Evolutionary conservation across 257 asterid genomes (phyloP).

Genomic region (Plantago ovata): DNA sequence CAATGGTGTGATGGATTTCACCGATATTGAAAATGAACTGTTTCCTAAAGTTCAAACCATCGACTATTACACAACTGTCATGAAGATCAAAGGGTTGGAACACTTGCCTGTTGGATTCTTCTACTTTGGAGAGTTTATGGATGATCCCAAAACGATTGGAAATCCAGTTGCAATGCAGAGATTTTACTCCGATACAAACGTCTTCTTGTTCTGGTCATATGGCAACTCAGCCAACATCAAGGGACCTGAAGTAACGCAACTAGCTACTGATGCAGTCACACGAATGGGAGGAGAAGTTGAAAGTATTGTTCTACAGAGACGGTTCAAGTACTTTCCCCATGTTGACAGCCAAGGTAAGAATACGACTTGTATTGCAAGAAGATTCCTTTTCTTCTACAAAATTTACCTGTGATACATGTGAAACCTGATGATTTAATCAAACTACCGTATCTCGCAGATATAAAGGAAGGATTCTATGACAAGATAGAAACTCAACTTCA

Average conservation of each 20-base stretch:
- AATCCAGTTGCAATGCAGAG: slow-evolving; percentile 85
- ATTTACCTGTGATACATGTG: background rate
- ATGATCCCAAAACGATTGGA: slow-evolving; percentile 71
- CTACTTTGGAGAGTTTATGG: slow-evolving; percentile 76
- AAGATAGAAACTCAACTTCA: slow-evolving; percentile 60
- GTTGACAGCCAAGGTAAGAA: slow-evolving; percentile 60
- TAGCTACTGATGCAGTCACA: slow-evolving; percentile 57
- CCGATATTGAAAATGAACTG: slow-evolving; percentile 57
- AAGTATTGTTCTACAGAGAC: slow-evolving; percentile 43
- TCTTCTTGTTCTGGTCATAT: slow-evolving; percentile 82
- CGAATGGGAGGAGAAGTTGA: slow-evolving; percentile 70
- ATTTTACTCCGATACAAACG: slow-evolving; percentile 50
- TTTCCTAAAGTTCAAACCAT: slow-evolving; percentile 63
- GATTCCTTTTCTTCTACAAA: background rate
- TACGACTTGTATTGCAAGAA: background rate
- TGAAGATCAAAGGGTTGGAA: slow-evolving; percentile 74
- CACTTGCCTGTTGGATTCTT: slow-evolving; percentile 72
- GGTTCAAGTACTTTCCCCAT: slow-evolving; percentile 78
- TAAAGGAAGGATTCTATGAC: slow-evolving; percentile 66
- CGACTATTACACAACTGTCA: slow-evolving; percentile 74
- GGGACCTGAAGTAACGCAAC: slow-evolving; percentile 45
- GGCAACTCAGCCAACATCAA: slow-evolving; percentile 54
- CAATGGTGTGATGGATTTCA: slow-evolving; percentile 43
- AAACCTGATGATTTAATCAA: background rate
- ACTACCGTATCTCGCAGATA: slow-evolving; percentile 41